Conservation (phyloP, 768 basidiomycete species). For the Vararia minispora region DNA sequence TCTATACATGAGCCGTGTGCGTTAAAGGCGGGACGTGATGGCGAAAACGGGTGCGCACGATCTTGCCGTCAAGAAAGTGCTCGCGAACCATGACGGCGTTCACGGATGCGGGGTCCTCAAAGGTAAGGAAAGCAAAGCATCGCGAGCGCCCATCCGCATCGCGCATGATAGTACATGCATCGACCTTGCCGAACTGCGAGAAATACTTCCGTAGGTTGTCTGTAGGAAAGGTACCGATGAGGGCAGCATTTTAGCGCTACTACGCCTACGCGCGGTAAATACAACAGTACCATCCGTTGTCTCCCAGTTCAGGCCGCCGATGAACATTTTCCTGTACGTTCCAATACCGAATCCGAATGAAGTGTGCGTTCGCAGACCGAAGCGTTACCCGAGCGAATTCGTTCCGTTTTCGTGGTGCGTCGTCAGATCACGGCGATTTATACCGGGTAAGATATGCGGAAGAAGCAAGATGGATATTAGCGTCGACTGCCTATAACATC, state of each 20-base stretch:
- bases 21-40: neutral
- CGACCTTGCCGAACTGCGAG: slow-evolving; percentile 88
- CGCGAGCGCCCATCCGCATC: slow-evolving; percentile 87
- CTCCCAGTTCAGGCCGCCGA: slow-evolving; percentile 97
- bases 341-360: slow-evolving; percentile 5
- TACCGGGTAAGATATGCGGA: slow-evolving; percentile 23
- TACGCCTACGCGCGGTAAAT: slow-evolving; percentile 23
- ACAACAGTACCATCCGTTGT: slow-evolving; percentile 82
- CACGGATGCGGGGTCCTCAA: slow-evolving; percentile 82
- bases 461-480: slow-evolving; percentile 60
- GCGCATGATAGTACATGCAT: slow-evolving; percentile 96
- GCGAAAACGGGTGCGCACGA: slow-evolving; percentile 40
- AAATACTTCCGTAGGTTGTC: slow-evolving; percentile 78
- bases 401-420: too few species aligned
- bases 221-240: slow-evolving; percentile 19
- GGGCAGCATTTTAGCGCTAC: slow-evolving; percentile 26
- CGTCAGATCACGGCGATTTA: too few species aligned
- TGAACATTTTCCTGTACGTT: slow-evolving; percentile 90
- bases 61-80: slow-evolving; percentile 91
- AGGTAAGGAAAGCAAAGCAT: slow-evolving; percentile 96
- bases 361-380: slow-evolving; percentile 5
- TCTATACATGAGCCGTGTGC: slow-evolving; percentile 35
- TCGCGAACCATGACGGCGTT: slow-evolving; percentile 91
- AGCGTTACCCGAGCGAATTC: slow-evolving; percentile 7
- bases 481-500: slow-evolving; percentile 60